phyloP scores from a whole-genome alignment of 805 yeast species.

The Candida berthetii region DNA sequence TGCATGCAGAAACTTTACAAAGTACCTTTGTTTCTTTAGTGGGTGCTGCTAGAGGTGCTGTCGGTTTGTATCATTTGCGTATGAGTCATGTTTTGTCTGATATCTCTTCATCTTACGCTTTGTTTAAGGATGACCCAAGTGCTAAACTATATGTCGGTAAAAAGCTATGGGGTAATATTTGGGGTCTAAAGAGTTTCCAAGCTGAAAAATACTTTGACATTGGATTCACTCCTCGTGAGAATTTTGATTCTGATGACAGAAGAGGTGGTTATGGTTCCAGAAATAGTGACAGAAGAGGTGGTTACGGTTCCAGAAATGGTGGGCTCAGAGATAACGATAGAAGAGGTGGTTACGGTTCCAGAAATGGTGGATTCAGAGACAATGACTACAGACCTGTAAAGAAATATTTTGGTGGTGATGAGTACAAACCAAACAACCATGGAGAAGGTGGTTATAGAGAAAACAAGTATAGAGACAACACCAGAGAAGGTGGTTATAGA shows the following conservation, averaged over 20 bases:
- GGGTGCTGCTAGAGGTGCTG: constrained; percentile 12
- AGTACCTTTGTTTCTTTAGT: not conserved
- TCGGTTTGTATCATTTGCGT: constrained; percentile 25
- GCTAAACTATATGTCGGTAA: constrained; percentile 14
- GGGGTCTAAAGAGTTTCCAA: constrained; percentile 14
- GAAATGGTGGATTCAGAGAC: not conserved
- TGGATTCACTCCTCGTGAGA: not conserved
- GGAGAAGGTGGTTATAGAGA: constrained; percentile 6
- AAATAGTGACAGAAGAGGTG: not conserved
- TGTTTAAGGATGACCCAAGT: constrained; percentile 12
- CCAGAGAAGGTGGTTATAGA: constrained; percentile 10
- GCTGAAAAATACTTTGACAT: constrained; percentile 13
- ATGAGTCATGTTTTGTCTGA: constrained; percentile 26
- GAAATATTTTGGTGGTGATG: too few relatives aligned
- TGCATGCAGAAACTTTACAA: constrained; percentile 10
- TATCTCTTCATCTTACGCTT: constrained; percentile 21
- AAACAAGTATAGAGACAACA: constrained; percentile 4
- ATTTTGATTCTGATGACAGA: not conserved
- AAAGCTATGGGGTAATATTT: constrained; percentile 14
- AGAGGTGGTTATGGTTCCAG: not conserved
- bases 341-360: not conserved
- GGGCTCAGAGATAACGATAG: not conserved
- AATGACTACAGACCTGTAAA: not conserved
- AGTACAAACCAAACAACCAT: not conserved
- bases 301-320: not conserved